Conservation (phyloP, 345 rosid species). For the Syzygium grande region DNA sequence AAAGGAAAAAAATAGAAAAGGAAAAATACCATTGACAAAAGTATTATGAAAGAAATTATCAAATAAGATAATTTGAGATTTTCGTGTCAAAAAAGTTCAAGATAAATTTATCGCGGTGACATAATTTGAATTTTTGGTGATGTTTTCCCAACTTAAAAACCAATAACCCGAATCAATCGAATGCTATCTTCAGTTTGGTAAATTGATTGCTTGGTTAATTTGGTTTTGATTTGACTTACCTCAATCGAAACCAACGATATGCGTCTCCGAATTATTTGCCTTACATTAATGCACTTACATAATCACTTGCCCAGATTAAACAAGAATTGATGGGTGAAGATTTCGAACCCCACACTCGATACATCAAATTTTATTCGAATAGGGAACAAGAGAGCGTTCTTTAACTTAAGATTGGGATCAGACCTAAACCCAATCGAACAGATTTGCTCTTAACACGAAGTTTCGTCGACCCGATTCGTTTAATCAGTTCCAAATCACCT, state of each 20-base stretch:
- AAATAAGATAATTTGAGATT: too few relatives aligned
- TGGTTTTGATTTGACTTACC: background rate
- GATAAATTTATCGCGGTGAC: too few relatives aligned
- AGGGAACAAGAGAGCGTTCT: background rate
- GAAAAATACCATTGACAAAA: too few relatives aligned
- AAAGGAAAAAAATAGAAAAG: too few relatives aligned
- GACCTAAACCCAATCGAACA: background rate
- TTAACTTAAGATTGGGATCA: background rate
- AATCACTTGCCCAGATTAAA: background rate
- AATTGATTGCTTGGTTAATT: background rate
- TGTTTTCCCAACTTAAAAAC: too few relatives aligned
- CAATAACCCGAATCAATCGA: background rate
- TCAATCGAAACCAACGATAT: background rate
- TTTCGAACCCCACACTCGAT: accelerated
- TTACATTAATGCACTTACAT: background rate
- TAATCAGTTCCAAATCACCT: background rate
- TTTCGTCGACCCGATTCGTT: background rate
- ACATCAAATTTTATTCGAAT: too few relatives aligned
- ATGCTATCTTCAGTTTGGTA: background rate
- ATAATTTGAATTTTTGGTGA: too few relatives aligned
- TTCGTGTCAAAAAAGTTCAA: too few relatives aligned
- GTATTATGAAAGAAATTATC: too few relatives aligned
- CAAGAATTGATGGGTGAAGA: background rate
- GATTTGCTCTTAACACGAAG: background rate
- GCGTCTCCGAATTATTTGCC: background rate